Base-by-base conservation (phyloP, 2,329 filamentous ascomycete species). In the Orbilia quercus region DNA sequence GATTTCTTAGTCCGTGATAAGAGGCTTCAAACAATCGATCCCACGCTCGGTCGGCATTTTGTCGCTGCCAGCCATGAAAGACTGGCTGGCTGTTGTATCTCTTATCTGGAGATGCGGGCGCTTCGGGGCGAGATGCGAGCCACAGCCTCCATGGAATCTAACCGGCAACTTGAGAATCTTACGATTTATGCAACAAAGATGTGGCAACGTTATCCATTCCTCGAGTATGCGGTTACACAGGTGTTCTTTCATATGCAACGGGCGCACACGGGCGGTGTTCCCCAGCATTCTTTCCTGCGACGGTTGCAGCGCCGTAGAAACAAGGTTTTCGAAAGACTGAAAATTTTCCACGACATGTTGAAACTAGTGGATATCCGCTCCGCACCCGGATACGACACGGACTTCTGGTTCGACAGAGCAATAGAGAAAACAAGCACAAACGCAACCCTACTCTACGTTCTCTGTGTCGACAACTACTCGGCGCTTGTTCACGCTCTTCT, bases 1-100 rank as follows among this genome's bases (percentile, higher is more conserved):
- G 74, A 76, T 38, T 75, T 75, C 23, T 51, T 76, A 5, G 23
- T 72, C 22, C 58, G 74, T 25, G 53, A 60, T 11, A 66, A 57
- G 12, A 75, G 69, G 31, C 69, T 76, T 1, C 70, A 69, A 28
- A 65, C 11, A 23, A 20, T 75, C 22, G 60, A 72, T 45, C 54
- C 57, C 14, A 70, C 44, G 1, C 45, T 66, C 2, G 53, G 23
- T 12, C 20, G 25, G 7, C 34, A 76, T 47, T 25, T 50, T 18
- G 42, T 54, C 12, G 47, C 20, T 18, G 45, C 34, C 14, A 70
- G 66, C 28, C 72, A 76, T 40, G 51, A 50, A 16, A 54, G 40
- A 34, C 34, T 76, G 6, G 70, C 44, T 31, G 34, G 14, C 11
- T 70, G 53, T 50, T 76, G 75, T 42, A 42, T 71, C 38, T 44